Base-by-base conservation (phyloP, 148 eudicot genomes). In the Fagopyrum homotropicum region DNA sequence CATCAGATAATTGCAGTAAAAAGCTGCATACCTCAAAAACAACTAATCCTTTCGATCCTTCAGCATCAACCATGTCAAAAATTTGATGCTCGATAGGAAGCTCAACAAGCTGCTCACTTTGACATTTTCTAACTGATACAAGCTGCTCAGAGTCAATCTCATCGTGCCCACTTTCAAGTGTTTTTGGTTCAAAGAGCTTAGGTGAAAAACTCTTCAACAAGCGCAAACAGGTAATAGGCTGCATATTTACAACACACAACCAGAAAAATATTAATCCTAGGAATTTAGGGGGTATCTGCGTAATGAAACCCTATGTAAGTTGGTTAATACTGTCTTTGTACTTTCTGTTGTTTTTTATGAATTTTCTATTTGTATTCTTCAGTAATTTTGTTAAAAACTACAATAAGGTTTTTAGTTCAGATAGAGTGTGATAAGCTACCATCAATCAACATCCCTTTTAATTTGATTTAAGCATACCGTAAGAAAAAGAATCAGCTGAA, bases 1-100 rank as follows among this genome's bases (percentile, higher is more conserved):
- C 45, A 30, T 64, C 4, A 7, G 26, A 26, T 59, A 29, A 55
- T 17, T 52, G 45, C 47, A 72, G 12, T 52, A 72, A 46, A 26
- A 60, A 48, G 43, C 68, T 55, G 60, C 81, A 75, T 73, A 95
- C 99, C 85, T 92, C 97, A 64, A 84, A 81, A 72, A 87, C 84
- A 59, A 87, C 84, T 84, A 95, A 77, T 61, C 99, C 99, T 82
- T 89, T 86, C 45, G 89, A 72, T 79, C 98, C 99, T 83, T 87
- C 98, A 22, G 85, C 84, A 79, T 92, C 94, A 76, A 90, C 83
- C 86, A 92, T 88, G 83, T 92, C 99, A 82, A 85, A 88, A 30
- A 95, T 83, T 84, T 92, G 98, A 52, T 93, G 93, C 83, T 90
- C 87, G 51, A 95, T 85, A 19, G 99, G 97, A 83, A 95, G 94